Base-by-base conservation (phyloP, 2,329 filamentous ascomycete species). In the Claviceps maximensis region DNA sequence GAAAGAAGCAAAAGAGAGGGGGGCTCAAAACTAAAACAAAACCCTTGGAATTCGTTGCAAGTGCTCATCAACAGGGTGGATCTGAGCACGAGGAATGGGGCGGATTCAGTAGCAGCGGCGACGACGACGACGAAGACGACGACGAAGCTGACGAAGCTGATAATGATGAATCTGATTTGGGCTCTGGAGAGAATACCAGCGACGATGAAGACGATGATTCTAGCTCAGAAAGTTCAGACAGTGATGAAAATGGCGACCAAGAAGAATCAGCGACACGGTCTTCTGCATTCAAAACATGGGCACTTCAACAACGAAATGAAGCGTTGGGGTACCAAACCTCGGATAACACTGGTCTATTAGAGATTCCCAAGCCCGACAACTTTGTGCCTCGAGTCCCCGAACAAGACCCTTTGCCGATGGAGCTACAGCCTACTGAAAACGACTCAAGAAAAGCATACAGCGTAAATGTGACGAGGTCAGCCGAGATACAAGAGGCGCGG, bases 231-330 rank as follows among this genome's bases (percentile, higher is more conserved):
- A 65, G 65, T 1, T 41, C 45, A 15, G 62, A 62, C 3, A 58
- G 59, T 1, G 62, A 60, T 5, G 63, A 62, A 0, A 57, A 62
- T n/a, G 55, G 56, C n/a, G 58, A 61, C 0, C 66, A 65, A 1
- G 19, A 65, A 1, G 19, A 57, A 36, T 62, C 65, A 47, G 60
- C 63, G 17, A 64, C 67, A 58, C 69, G 55, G 66, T 66, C 69
- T 7, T 81, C 79, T 2, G 89, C 88, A 0, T 98, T 98, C 75
- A 97, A 97, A 67, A 79, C 85, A 2, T 98, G 93, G 93, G 93
- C 93, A 21, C 82, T 84, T 31, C 82, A 87, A 60, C 86, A 93
- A 67, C 80, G 90, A 54, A 95, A 96, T 61, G 80, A 91, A 60
- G 85, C 87, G 4, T 73, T 94, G 33, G 90, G 89, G 0, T 83